phyloP scores from a whole-genome alignment of 495 filamentous ascomycete species.

The Lichenothelia convexa region DNA sequence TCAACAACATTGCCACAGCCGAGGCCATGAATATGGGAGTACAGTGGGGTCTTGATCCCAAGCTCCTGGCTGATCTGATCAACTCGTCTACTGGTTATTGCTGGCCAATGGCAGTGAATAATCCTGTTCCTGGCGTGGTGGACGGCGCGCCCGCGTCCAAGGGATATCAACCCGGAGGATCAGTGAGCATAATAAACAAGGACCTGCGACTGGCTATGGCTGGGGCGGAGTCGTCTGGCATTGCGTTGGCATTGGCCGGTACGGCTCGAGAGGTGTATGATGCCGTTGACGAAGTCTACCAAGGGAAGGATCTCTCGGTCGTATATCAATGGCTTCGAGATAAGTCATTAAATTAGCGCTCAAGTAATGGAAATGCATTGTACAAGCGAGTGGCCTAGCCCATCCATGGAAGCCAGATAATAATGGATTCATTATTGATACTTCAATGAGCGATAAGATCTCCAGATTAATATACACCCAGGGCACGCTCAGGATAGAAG shows the following conservation, averaged over 20 bases:
- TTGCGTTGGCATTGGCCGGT: conserved; percentile 15
- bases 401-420: not conserved
- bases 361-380: not conserved
- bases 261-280: conserved; percentile 20
- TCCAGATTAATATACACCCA: not conserved
- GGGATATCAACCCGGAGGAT: conserved; percentile 70
- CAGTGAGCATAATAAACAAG: conserved; percentile 69
- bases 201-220: conserved; percentile 22
- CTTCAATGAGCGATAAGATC: not conserved
- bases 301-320: conserved; percentile 23
- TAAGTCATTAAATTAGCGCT: conserved; percentile 11
- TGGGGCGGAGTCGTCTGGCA: conserved; percentile 13
- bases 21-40: conserved; percentile 90
- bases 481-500: no score
- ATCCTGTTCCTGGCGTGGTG: conserved; percentile 75
- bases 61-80: conserved; percentile 59
- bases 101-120: conserved; percentile 87
- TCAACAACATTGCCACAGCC: conserved; percentile 81
- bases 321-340: conserved; percentile 23
- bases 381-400: not conserved
- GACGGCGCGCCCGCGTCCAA: conserved; percentile 50
- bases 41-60: conserved; percentile 65
- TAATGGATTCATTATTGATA: no score
- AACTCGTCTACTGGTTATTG: conserved; percentile 73
- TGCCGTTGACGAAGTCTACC: conserved; percentile 17